These are phyloP conservation scores for Antarctomyces pellizariae DNA, from an alignment of 495 filamentous ascomycete genomes.

Conservation along the genomic window DNA sequence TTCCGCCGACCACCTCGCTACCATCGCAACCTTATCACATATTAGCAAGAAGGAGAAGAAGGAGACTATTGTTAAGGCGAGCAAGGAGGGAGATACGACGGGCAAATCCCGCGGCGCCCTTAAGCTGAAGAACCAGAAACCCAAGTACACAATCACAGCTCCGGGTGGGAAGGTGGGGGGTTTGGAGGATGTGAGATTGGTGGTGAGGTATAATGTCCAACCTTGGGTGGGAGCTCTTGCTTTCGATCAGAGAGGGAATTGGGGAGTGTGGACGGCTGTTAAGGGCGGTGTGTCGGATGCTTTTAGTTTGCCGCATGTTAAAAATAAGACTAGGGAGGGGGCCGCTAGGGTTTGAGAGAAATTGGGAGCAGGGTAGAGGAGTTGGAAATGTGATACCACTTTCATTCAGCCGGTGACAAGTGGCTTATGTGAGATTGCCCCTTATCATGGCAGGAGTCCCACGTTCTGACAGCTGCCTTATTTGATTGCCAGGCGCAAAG, in stretches of 20 bases:
- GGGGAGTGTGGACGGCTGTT: constrained; percentile 38
- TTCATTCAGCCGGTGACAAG: no score
- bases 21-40: no score
- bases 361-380: no score
- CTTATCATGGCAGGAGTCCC: no score
- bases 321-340: constrained; percentile 27
- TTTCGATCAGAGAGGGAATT: constrained; percentile 40
- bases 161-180: constrained; percentile 50
- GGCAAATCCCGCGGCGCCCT: constrained; percentile 36
- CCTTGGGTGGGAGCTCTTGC: constrained; percentile 80
- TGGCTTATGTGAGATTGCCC: no score
- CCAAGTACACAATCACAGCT: constrained; percentile 89
- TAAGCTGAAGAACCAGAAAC: constrained; percentile 50
- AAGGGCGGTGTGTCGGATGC: constrained; percentile 34
- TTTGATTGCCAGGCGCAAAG: no score
- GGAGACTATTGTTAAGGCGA: constrained; percentile 26
- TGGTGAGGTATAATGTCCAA: constrained; percentile 86
- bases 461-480: no score
- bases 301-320: constrained; percentile 57
- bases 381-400: no score
- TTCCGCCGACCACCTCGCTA: constrained; percentile 29
- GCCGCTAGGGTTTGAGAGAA: no score
- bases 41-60: constrained; percentile 24
- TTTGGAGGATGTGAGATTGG: constrained; percentile 45
- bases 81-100: constrained; percentile 19